Percentiles rank a stretch among this genome's conserved stretches.
phyloP scores from a whole-genome alignment of 164 flowering plant species.

The Piper betle region DNA sequence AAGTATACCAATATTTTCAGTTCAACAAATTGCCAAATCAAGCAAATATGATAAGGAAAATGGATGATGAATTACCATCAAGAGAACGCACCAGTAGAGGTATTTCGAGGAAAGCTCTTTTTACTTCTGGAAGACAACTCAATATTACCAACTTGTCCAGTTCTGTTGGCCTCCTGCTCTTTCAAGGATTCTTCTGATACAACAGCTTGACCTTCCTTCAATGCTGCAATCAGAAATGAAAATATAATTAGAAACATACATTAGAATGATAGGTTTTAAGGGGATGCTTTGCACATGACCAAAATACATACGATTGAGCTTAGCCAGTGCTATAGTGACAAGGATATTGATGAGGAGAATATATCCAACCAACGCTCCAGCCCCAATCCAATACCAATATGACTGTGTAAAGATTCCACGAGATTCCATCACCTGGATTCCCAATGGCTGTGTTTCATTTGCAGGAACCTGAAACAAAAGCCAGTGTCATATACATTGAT shows the following conservation, averaged over 20 bases:
- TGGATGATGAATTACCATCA: too few species aligned
- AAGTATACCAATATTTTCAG: neutral
- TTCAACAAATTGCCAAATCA: neutral
- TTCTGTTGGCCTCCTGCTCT: slow-evolving; percentile 10
- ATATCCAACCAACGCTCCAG: slow-evolving; percentile 13
- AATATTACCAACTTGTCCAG: slow-evolving; percentile 4
- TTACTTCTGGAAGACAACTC: slow-evolving; percentile 8
- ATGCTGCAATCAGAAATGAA: slow-evolving; percentile 4
- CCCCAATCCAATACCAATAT: slow-evolving; percentile 22
- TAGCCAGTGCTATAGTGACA: slow-evolving; percentile 9
- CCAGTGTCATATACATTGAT: neutral
- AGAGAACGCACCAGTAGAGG: slow-evolving; percentile 4
- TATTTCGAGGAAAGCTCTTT: neutral
- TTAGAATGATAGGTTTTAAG: neutral
- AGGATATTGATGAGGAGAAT: slow-evolving; percentile 10
- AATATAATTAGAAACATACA: neutral
- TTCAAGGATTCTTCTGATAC: slow-evolving; percentile 9
- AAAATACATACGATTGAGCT: slow-evolving; percentile 13
- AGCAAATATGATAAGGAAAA: neutral
- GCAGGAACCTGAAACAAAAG: slow-evolving; percentile 3
- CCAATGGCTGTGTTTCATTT: slow-evolving; percentile 8
- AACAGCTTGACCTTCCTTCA: slow-evolving; percentile 6
- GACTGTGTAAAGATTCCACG: slow-evolving; percentile 13
- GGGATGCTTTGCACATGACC: neutral
- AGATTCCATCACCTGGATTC: slow-evolving; percentile 7